A percentile compares a stretch with the other conserved stretches of the same genome.
These are phyloP conservation scores for Pyracantha coccinea DNA, from an alignment of 331 rosid genomes.

Conservation along the genomic window DNA sequence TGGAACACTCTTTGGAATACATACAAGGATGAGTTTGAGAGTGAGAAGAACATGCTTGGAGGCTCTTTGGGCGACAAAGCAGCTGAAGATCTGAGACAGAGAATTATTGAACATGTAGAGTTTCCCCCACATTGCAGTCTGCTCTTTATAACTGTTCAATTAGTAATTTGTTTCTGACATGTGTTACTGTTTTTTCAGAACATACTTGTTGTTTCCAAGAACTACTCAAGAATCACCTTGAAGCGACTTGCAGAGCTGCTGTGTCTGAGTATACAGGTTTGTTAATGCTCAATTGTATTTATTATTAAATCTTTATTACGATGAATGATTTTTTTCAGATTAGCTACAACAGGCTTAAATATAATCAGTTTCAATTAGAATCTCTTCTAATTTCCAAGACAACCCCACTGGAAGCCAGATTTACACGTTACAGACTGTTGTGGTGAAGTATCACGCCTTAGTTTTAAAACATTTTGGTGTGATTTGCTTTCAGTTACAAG, in stretches of 20 bases:
- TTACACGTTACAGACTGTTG: not conserved
- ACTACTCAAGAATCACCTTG: conserved; percentile 72
- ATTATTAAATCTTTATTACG: not conserved
- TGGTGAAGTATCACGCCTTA: not conserved
- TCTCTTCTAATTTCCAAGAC: not conserved
- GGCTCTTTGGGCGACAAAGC: conserved; percentile 71
- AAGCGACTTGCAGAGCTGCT: conserved; percentile 83
- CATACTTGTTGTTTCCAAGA: conserved; percentile 88
- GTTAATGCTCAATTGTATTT: conserved; percentile 7
- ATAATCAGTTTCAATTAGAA: not conserved
- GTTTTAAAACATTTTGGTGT: not conserved
- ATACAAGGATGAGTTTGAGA: conserved; percentile 75
- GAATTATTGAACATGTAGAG: conserved; percentile 87
- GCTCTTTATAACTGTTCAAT: conserved; percentile 10
- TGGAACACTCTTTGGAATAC: conserved; percentile 83
- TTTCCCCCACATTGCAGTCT: conserved; percentile 2
- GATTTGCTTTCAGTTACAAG: not conserved
- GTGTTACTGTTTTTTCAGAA: conserved; percentile 42
- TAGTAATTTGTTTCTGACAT: not conserved
- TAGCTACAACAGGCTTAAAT: not conserved
- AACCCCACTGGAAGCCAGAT: not conserved
- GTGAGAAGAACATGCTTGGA: conserved; percentile 65
- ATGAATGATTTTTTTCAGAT: not conserved
- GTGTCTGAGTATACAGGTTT: conserved; percentile 83
- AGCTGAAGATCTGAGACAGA: conserved; percentile 80